A percentile compares a stretch with the other conserved stretches of the same genome.
These are phyloP conservation scores for Jatropha curcas DNA, from an alignment of 345 rosid genomes.

Conservation along the genomic window DNA sequence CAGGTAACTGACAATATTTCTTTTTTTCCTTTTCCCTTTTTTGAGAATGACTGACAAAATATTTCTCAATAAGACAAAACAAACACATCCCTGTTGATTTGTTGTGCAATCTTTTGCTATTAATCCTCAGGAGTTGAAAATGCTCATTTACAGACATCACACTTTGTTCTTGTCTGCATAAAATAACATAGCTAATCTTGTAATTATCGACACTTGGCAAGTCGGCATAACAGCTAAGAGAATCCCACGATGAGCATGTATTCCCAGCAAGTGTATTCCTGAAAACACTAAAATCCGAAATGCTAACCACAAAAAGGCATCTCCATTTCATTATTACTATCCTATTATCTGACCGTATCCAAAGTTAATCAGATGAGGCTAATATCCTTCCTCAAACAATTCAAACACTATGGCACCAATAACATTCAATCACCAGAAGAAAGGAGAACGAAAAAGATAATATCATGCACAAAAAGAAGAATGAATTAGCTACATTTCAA, in stretches of 20 bases:
- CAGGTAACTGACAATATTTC: background rate
- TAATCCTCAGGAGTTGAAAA: background rate
- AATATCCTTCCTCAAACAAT: background rate
- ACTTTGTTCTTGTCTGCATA: background rate
- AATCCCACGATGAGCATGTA: background rate
- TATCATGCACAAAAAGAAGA: background rate
- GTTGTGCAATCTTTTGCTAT: background rate
- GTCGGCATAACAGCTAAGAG: background rate
- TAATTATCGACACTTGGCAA: background rate
- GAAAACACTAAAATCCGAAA: background rate
- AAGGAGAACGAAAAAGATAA: background rate
- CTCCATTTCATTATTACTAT: background rate
- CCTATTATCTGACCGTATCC: background rate
- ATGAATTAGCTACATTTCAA: background rate
- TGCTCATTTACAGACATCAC: background rate
- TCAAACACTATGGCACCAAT: background rate
- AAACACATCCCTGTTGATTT: no score
- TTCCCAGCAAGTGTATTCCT: background rate
- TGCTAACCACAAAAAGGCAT: background rate
- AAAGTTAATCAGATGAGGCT: background rate
- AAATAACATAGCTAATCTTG: background rate
- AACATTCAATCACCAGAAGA: background rate
- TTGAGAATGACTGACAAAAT: no score
- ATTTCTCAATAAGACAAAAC: no score
- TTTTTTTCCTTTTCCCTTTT: no score